Evolutionary conservation across 2,329 filamentous ascomycete species (phyloP), one percentile per base, ranked within the genome.

Genomic region (Ceratocystis diversiconidia): DNA sequence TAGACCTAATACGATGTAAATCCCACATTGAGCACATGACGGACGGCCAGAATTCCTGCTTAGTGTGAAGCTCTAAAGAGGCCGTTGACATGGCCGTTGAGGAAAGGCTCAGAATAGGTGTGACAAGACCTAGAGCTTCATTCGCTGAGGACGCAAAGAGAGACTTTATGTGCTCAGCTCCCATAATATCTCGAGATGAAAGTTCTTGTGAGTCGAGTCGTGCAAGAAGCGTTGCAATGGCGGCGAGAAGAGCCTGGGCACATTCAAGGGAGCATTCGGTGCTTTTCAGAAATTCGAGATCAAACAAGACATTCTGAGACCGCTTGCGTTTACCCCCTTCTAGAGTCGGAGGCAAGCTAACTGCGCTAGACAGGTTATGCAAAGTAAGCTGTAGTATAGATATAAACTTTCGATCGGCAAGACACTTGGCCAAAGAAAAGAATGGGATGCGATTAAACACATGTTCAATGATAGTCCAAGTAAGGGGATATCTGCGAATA

Each of bases 371-470:
- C 46, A 82, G 69, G 28, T 90, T 86, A 61, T 82, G 79, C 61
- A 91, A 74, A 0, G 86, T 83, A 70, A 84, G 81, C 70, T 86
- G 83, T 52, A 95, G 73, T 8, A 90, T 81, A 0, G 76, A 74
- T 43, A 88, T 75, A 64, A 95, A 89, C 59, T 83, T 81, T 66
- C 86, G 80, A 66, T 91, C 85, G 25, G 83, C 85, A 5, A 95
- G 79, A 3, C 88, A 84, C 66, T 85, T 85, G 7, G 89, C 88
- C 28, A 89, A 78, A 10, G 84, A 85, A 59, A 87, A 85, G 0
- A 85, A 76, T 0, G 89, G 86, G 19, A 92, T 82, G n/a, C 84
- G 76, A 62, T 79, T 76, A 64, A 89, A 79, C 61, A 87, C 77
- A 67, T 80, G 80, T 57, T 78, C 77, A 28, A 91, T 73, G 44